Conservation (phyloP, 139 green algal species). For the Volvox africanus region DNA sequence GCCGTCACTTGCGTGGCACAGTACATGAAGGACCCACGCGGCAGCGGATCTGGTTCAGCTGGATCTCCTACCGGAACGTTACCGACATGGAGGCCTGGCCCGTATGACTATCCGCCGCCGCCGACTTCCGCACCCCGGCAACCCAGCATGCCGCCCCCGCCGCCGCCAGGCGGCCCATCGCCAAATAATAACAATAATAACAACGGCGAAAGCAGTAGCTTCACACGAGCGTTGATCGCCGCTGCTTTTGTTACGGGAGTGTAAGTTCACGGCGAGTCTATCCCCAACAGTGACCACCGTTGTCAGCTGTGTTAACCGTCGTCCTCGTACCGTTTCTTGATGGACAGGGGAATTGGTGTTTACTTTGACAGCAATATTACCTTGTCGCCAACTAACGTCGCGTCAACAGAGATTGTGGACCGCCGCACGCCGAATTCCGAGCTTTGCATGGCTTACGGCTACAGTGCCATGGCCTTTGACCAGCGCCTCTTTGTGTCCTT, state of each 20-base stretch:
- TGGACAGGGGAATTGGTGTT: constrained; percentile 26
- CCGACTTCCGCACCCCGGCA: not conserved
- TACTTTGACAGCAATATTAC: constrained; percentile 85
- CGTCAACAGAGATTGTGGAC: constrained; percentile 97
- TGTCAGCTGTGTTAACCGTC: no score
- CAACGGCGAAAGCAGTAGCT: not conserved
- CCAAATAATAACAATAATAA: constrained; percentile 26
- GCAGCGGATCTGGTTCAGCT: not conserved
- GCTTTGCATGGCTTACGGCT: constrained; percentile 96
- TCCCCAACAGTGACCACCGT: no score
- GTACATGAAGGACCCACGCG: constrained; percentile 10
- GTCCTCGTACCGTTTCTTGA: no score
- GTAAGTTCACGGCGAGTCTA: not conserved
- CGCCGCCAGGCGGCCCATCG: not conserved
- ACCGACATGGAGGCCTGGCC: constrained; percentile 8
- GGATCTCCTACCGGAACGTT: constrained; percentile 13
- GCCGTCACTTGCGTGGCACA: constrained; percentile 22
- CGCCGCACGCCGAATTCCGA: constrained; percentile 94
- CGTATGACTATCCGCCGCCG: constrained; percentile 40
- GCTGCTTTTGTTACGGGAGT: constrained; percentile 38
- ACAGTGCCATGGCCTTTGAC: constrained; percentile 99
- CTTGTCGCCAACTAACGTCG: constrained; percentile 90
- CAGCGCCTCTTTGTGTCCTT: constrained; percentile 98
- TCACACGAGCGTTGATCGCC: constrained; percentile 13
- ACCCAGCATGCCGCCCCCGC: not conserved